phyloP scores from a whole-genome alignment of 345 rosid genomes.

The Citrus maxima region DNA sequence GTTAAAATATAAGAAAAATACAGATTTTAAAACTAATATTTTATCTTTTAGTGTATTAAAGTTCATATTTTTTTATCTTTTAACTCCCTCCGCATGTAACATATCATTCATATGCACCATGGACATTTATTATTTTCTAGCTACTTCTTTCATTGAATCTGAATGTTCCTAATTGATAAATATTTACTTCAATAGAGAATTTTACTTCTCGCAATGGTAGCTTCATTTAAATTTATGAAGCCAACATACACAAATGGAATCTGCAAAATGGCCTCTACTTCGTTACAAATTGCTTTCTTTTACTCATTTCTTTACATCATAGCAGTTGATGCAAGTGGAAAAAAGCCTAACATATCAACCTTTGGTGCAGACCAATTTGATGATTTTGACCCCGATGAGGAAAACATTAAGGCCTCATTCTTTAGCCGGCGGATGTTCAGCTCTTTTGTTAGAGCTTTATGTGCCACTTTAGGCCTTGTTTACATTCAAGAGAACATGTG shows the following conservation, averaged over 20 bases:
- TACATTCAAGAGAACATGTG: slow-evolving; percentile 86
- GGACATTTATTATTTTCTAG: too few species aligned
- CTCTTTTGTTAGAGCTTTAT: slow-evolving; percentile 66
- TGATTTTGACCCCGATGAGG: slow-evolving; percentile 51
- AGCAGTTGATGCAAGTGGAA: slow-evolving; percentile 83
- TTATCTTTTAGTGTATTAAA: too few species aligned
- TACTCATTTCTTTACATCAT: slow-evolving; percentile 69
- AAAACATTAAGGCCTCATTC: slow-evolving; percentile 72
- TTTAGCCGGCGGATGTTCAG: slow-evolving; percentile 98
- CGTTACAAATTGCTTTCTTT: slow-evolving; percentile 57
- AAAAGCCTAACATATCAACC: slow-evolving; percentile 89
- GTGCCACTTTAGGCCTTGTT: slow-evolving; percentile 76
- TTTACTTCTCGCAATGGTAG: slow-evolving; percentile 69
- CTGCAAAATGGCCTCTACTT: slow-evolving; percentile 65
- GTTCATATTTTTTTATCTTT: too few species aligned
- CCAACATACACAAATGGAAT: slow-evolving; percentile 59
- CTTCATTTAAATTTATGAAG: slow-evolving; percentile 55
- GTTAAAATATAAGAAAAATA: too few species aligned
- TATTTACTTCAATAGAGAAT: slow-evolving; percentile 50
- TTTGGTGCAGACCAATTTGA: slow-evolving; percentile 97
- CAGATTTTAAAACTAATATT: fast-evolving
- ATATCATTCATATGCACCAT: too few species aligned
- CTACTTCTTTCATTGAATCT: too few species aligned
- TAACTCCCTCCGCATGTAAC: too few species aligned
- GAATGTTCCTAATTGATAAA: too few species aligned